Conservation (phyloP, 2,329 filamentous ascomycete species). For the Ophiostoma perfectum region DNA sequence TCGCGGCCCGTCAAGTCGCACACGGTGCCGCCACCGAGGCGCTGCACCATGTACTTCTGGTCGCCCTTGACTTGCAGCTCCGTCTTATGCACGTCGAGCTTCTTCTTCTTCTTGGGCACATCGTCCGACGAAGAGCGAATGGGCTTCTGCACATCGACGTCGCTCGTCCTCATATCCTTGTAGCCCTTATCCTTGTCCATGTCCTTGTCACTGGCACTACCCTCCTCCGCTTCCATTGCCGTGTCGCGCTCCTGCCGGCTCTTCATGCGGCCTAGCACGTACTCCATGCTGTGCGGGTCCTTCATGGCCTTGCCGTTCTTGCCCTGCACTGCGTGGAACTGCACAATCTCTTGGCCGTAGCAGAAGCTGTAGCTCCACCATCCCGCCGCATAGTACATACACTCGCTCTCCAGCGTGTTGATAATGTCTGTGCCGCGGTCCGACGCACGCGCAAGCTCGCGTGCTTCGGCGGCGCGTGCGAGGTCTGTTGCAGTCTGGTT, state of each 20-base stretch:
- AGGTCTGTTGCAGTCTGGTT: conserved; percentile 63
- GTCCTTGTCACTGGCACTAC: conserved; percentile 17
- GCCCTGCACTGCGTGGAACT: conserved; percentile 79
- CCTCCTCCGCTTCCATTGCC: neutral
- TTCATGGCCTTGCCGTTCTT: conserved; percentile 69
- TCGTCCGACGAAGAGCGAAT: conserved; percentile 17
- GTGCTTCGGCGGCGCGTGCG: conserved; percentile 68
- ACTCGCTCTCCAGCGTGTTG: conserved; percentile 68
- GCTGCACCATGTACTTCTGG: conserved; percentile 79
- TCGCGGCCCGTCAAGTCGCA: conserved; percentile 81
- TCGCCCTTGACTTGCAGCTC: conserved; percentile 77
- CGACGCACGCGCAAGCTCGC: conserved; percentile 71
- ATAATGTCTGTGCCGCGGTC: conserved; percentile 75
- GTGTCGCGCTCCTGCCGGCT: neutral
- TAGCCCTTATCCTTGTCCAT: conserved; percentile 20
- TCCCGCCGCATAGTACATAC: conserved; percentile 74
- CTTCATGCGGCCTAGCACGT: conserved; percentile 62
- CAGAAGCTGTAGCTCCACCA: conserved; percentile 98
- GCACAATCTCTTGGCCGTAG: conserved; percentile 78
- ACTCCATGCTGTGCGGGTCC: conserved; percentile 70
- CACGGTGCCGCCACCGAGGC: conserved; percentile 68
- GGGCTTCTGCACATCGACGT: conserved; percentile 25
- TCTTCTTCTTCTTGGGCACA: conserved; percentile 17
- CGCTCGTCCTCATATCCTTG: conserved; percentile 23
- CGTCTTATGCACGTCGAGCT: conserved; percentile 42